phyloP scores from a whole-genome alignment of 1,139 yeast genomes.

The Yamadazyma jaroonii region DNA sequence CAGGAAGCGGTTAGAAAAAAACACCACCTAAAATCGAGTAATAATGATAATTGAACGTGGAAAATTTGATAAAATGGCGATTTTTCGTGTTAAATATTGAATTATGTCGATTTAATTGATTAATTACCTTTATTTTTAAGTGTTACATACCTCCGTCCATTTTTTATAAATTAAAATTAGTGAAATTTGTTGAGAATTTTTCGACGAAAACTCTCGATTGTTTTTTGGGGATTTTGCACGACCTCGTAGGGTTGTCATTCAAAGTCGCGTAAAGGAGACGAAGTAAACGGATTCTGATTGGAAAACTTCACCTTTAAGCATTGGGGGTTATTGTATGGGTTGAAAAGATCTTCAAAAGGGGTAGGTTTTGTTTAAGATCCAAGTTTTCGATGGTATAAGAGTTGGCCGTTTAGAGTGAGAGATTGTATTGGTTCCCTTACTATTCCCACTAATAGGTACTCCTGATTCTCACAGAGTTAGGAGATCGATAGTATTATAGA shows the following conservation, averaged over 20 bases:
- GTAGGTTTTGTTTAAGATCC: too few species aligned
- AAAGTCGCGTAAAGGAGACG: conserved; percentile 1
- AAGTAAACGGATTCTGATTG: background rate
- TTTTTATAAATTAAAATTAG: conserved; percentile 12
- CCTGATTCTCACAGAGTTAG: too few species aligned
- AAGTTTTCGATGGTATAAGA: too few species aligned
- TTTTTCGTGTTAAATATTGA: background rate
- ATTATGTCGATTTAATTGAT: background rate
- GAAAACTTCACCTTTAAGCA: too few species aligned
- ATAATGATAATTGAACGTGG: background rate
- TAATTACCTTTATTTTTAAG: background rate
- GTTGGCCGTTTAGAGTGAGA: too few species aligned
- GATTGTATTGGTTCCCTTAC: too few species aligned
- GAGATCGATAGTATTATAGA: too few species aligned
- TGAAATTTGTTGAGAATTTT: conserved; percentile 4
- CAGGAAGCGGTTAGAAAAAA: too few species aligned
- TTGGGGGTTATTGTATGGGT: too few species aligned
- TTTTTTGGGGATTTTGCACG: background rate
- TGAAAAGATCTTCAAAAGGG: too few species aligned
- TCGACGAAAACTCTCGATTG: background rate
- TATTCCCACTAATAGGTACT: too few species aligned
- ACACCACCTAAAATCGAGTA: background rate
- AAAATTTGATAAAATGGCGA: background rate
- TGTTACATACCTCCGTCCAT: conserved; percentile 51
- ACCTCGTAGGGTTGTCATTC: background rate